These are phyloP conservation scores for Rhizophora mangle DNA, from an alignment of 345 rosid genomes.

Conservation along the genomic window DNA sequence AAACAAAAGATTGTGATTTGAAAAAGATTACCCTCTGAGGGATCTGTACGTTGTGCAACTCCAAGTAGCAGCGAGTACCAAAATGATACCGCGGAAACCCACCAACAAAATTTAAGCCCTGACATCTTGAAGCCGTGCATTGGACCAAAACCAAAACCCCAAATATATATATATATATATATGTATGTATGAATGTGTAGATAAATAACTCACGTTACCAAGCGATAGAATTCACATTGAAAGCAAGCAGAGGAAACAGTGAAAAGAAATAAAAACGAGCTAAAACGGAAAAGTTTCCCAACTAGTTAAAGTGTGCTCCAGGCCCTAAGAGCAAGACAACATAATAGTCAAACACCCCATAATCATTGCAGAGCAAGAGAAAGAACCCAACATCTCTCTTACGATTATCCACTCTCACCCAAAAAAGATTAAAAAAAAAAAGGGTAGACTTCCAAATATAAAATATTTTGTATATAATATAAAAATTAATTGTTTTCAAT, in stretches of 20 bases:
- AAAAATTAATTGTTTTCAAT: too few relatives aligned
- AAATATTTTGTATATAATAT: too few relatives aligned
- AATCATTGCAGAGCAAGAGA: background rate
- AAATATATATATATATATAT: too few relatives aligned
- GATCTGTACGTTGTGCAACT: constrained; percentile 44
- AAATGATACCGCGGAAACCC: constrained; percentile 27
- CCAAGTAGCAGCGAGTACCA: constrained; percentile 31
- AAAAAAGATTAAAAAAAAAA: too few relatives aligned
- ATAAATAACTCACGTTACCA: background rate
- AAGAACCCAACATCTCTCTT: background rate
- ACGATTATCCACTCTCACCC: too few relatives aligned
- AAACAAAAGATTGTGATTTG: background rate
- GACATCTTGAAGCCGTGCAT: constrained; percentile 21
- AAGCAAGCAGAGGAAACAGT: background rate
- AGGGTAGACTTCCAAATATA: too few relatives aligned
- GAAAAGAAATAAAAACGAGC: background rate
- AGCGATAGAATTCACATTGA: too few relatives aligned
- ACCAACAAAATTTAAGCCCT: constrained; percentile 22
- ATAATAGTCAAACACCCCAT: constrained; percentile 4
- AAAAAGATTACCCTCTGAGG: constrained; percentile 53
- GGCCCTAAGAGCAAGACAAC: background rate
- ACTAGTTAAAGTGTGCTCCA: background rate
- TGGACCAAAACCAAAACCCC: background rate
- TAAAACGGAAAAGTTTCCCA: too few relatives aligned
- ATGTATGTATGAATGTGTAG: background rate